These are phyloP conservation scores for Cyberlindnera mycetangii DNA, from an alignment of 805 yeast genomes.

Conservation along the genomic window DNA sequence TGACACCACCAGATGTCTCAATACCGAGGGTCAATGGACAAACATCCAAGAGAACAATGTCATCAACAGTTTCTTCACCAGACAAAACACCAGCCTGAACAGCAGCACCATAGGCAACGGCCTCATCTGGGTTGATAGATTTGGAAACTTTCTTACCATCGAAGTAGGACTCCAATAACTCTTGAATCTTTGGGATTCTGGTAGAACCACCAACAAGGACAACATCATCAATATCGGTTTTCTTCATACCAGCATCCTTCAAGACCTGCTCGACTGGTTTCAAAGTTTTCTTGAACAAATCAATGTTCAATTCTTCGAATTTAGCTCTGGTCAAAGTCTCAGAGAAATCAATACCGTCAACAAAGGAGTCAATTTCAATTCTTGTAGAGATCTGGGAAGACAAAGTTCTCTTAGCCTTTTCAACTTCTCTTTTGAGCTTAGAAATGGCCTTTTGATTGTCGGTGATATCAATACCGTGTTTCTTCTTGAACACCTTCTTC, in stretches of 20 bases:
- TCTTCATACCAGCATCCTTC: constrained; percentile 87
- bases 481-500: constrained; percentile 85
- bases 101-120: constrained; percentile 99
- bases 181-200: constrained; percentile 97
- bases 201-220: constrained; percentile 99
- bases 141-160: constrained; percentile 95
- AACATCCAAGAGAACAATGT: constrained; percentile 86
- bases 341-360: constrained; percentile 92
- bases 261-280: constrained; percentile 96
- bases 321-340: constrained; percentile 96
- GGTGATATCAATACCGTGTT: constrained; percentile 80
- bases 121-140: constrained; percentile 99
- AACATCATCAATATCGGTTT: constrained; percentile 87
- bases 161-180: constrained; percentile 84
- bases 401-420: constrained; percentile 95
- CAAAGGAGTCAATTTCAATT: constrained; percentile 92
- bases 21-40: constrained; percentile 94
- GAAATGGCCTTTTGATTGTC: constrained; percentile 83
- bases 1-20: constrained; percentile 96
- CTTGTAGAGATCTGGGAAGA: constrained; percentile 95
- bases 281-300: constrained; percentile 88
- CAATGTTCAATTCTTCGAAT: constrained; percentile 94
- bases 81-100: constrained; percentile 97
- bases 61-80: constrained; percentile 93
- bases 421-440: constrained; percentile 95